phyloP scores from a whole-genome alignment of 441 rosid species.

The Omphalea diandra region DNA sequence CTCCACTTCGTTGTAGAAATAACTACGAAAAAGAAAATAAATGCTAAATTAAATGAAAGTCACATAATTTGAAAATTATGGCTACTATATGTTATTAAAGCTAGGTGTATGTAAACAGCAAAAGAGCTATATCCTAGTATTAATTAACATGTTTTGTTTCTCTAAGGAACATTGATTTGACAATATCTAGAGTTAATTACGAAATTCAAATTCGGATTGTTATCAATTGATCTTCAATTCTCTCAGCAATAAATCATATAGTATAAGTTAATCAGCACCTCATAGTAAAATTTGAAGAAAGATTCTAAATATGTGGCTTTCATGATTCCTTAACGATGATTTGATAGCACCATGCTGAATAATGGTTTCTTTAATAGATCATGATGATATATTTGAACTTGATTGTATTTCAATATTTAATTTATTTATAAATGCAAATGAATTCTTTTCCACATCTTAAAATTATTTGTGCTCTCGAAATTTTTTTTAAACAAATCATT shows the following conservation, averaged over 20 bases:
- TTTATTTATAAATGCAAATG: background rate
- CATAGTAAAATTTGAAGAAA: background rate
- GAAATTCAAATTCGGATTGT: too few relatives aligned
- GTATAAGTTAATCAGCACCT: background rate
- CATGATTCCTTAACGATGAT: constrained; percentile 20
- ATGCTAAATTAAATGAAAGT: background rate
- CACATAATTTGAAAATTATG: too few relatives aligned
- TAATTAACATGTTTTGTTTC: too few relatives aligned
- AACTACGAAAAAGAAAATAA: background rate
- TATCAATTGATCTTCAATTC: constrained; percentile 5
- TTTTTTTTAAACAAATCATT: too few relatives aligned
- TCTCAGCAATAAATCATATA: background rate
- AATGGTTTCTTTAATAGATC: constrained; percentile 8
- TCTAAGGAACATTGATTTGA: background rate
- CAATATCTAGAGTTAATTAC: background rate
- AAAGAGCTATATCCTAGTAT: too few relatives aligned
- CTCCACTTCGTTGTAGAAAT: background rate
- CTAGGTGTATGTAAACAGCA: too few relatives aligned
- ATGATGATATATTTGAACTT: constrained; percentile 14
- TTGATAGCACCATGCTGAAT: constrained; percentile 24
- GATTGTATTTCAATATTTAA: background rate
- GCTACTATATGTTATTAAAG: too few relatives aligned
- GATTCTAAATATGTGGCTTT: constrained; percentile 21
- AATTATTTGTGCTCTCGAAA: too few relatives aligned
- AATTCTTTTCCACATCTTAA: background rate